Percentiles rank a stretch among this genome's conserved stretches.
These are phyloP conservation scores for Chaetothyriales sp. DNA, from an alignment of 2,329 filamentous ascomycete species.

Conservation along the genomic window DNA sequence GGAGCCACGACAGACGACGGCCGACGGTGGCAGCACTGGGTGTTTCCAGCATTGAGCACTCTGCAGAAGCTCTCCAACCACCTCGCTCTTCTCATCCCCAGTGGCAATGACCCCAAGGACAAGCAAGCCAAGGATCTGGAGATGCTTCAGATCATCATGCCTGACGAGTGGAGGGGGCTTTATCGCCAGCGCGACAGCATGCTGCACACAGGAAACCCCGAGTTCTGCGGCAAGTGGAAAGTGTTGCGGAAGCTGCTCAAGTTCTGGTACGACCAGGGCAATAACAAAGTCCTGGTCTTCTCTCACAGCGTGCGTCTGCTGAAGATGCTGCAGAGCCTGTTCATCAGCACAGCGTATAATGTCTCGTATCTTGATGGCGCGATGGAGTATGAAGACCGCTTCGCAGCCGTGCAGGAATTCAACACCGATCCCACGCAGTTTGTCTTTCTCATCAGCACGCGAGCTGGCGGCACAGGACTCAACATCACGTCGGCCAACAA, in stretches of 20 bases:
- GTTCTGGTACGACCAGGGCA: slow-evolving; percentile 78
- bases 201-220: slow-evolving; percentile 64
- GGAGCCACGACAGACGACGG: slow-evolving; percentile 44
- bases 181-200: slow-evolving; percentile 65
- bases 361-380: slow-evolving; percentile 81
- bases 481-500: slow-evolving; percentile 98
- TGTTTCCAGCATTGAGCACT: slow-evolving; percentile 71
- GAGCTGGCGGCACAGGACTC: slow-evolving; percentile 79
- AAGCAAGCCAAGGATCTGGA: slow-evolving; percentile 67
- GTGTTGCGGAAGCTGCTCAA: slow-evolving; percentile 71
- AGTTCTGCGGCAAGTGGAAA: slow-evolving; percentile 96
- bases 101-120: slow-evolving; percentile 45
- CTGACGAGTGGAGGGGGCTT: slow-evolving; percentile 57
- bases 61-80: slow-evolving; percentile 87
- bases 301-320: slow-evolving; percentile 79
- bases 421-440: slow-evolving; percentile 78
- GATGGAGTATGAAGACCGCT: slow-evolving; percentile 68
- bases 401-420: slow-evolving; percentile 73
- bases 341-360: slow-evolving; percentile 76
- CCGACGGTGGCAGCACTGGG: slow-evolving; percentile 52
- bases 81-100: slow-evolving; percentile 70
- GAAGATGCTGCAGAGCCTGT: slow-evolving; percentile 68
- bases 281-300: slow-evolving; percentile 82
- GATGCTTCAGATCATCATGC: slow-evolving; percentile 58
- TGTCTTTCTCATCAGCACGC: slow-evolving; percentile 89